Percentiles rank a stretch among this genome's conserved stretches.
Conservation (phyloP, 768 basidiomycete genomes). For the Dictyophora rubrovolvata region DNA sequence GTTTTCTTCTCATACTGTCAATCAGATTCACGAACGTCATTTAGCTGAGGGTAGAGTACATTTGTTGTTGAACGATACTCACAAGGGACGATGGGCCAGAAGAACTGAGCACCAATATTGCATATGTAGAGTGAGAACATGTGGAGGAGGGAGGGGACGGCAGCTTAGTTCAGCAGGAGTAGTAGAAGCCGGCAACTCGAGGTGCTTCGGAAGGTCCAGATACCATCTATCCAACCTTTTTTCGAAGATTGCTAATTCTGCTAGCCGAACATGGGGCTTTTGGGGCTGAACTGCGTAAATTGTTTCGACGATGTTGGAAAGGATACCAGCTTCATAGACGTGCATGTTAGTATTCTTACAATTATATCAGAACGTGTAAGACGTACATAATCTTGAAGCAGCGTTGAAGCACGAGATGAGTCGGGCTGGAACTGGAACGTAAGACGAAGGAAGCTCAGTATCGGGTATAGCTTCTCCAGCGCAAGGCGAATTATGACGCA, state of each 20-base stretch:
- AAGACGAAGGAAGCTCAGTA: conserved; percentile 11
- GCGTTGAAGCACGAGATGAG: conserved; percentile 48
- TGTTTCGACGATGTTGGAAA: conserved; percentile 54
- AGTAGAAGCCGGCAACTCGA: conserved; percentile 49
- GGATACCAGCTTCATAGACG: conserved; percentile 42
- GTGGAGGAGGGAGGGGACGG: conserved; percentile 38
- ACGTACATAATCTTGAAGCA: conserved; percentile 49
- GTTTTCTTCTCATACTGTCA: conserved; percentile 6
- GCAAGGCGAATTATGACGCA: conserved; percentile 29
- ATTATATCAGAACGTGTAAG: not conserved
- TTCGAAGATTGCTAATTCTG: conserved; percentile 47
- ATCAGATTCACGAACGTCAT: not conserved
- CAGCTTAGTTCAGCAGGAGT: conserved; percentile 22
- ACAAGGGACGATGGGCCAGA: conserved; percentile 72
- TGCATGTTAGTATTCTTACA: conserved; percentile 1
- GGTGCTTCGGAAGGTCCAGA: conserved; percentile 50
- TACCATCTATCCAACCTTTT: conserved; percentile 66
- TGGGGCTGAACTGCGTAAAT: conserved; percentile 59
- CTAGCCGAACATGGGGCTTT: conserved; percentile 36
- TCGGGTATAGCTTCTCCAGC: conserved; percentile 25
- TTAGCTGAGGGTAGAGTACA: not conserved
- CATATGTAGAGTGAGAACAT: conserved; percentile 58
- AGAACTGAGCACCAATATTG: conserved; percentile 71
- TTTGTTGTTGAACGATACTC: conserved; percentile 23
- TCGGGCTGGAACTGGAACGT: conserved; percentile 36